Evolutionary conservation across 1,284 basidiomycete genomes (phyloP), one percentile per base, ranked within the genome.

Genomic region (Lentinula novae-zelandiae): DNA sequence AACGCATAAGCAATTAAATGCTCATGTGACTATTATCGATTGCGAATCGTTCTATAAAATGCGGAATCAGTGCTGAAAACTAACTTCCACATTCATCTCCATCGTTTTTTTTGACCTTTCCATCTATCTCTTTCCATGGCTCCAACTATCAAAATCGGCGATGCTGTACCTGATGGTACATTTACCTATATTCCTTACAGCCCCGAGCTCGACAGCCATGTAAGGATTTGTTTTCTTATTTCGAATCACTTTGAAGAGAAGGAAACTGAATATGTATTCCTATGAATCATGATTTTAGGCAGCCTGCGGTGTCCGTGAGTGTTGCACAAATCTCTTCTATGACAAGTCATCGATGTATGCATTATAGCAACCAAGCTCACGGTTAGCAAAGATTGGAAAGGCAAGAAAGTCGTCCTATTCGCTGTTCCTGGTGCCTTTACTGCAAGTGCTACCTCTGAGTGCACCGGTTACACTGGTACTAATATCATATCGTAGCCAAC

Each of bases 331-430:
- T 27, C 27, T 27, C 22, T 39, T 39, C n/a, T 51, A 52, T 20
- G 31, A 15, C 31, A 50, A 10, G 56, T n/a, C 36, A 39, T 62
- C 44, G 9, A 46, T 46, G 17, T 58, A 55, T 52, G 53, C 48
- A 63, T 62, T 39, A 58, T 67, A 87, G 85, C 83, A 40, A 71
- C 73, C 46, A 75, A 76, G 63, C 75, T 85, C 64, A 76, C 76
- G 62, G 89, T 85, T 20, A 80, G 86, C 65, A 60, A 63, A 40
- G 79, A 83, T 52, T 92, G 89, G 89, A 90, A 89, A 73, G 87
- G 87, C 70, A 93, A 94, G 81, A 93, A 90, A 75, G 87, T 93
- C 59, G 87, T 93, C 52, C 73, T 93, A 62, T 82, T 93, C 71
- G 78, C 89, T 62, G 87, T 92, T 46, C 90, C 90, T 31, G 90